phyloP scores from a whole-genome alignment of 139 green algal species.

The Chlorella sp. region DNA sequence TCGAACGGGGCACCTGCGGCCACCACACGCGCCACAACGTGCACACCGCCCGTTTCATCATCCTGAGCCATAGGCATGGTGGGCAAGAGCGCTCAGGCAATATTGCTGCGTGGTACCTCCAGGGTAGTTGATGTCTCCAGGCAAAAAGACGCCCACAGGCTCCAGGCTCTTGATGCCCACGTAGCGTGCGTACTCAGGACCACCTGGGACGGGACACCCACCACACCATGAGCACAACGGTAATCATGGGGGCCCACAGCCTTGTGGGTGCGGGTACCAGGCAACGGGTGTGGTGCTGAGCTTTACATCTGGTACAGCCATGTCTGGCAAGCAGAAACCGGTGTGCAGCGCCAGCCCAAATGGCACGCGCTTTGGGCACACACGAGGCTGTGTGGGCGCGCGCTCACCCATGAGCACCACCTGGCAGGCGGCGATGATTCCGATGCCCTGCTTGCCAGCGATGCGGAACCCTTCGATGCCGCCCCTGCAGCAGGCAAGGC shows the following conservation, averaged over 20 bases:
- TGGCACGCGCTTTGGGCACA: background rate
- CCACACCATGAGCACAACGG: background rate
- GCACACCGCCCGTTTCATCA: no score
- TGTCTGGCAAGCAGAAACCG: no score
- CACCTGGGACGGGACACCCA: conserved; percentile 1
- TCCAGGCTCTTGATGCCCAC: conserved; percentile 62
- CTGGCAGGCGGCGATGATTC: conserved; percentile 57
- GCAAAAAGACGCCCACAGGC: conserved; percentile 59
- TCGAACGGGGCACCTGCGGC: conserved; percentile 47
- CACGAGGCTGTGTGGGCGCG: background rate
- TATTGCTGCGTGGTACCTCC: no score
- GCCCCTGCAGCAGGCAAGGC: conserved; percentile 10
- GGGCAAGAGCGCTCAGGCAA: no score
- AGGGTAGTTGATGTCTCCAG: conserved; percentile 49
- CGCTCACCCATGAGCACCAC: conserved; percentile 53
- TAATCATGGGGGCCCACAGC: no score
- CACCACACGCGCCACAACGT: background rate
- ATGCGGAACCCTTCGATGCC: conserved; percentile 59
- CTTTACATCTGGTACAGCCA: no score
- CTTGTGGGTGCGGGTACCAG: no score
- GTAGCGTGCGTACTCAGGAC: conserved; percentile 27
- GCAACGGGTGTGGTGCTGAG: no score
- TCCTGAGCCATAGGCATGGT: no score
- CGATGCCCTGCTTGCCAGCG: conserved; percentile 60
- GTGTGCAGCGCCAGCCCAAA: background rate